Percentiles rank a stretch among this genome's conserved stretches.
phyloP scores from a whole-genome alignment of 2,329 filamentous ascomycete genomes.

The Paraconiothyrium sp. region DNA sequence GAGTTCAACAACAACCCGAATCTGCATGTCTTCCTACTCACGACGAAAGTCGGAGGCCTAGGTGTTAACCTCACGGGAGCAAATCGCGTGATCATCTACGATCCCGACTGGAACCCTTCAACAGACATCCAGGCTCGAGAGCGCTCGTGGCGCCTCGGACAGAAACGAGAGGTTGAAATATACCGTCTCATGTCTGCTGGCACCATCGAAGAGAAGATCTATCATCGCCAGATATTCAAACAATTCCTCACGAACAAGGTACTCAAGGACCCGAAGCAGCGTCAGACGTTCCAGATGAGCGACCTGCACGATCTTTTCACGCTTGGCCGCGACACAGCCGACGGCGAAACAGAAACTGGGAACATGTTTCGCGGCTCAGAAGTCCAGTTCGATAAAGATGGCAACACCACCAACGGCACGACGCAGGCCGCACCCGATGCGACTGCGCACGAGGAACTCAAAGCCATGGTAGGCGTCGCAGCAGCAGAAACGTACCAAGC shows the following conservation, averaged over 20 bases:
- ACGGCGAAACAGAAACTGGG: conserved; percentile 81
- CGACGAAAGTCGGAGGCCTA: conserved; percentile 92
- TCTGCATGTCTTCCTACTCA: conserved; percentile 89
- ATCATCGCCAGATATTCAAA: conserved; percentile 98
- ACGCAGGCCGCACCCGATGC: conserved; percentile 28
- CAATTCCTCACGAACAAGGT: conserved; percentile 98
- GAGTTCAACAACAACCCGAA: conserved; percentile 85
- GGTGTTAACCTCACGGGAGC: conserved; percentile 95
- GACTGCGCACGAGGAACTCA: conserved; percentile 40
- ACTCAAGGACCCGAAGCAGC: conserved; percentile 90
- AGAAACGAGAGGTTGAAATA: conserved; percentile 94
- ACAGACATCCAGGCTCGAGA: conserved; percentile 96
- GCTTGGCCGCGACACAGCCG: conserved; percentile 69
- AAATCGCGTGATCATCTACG: conserved; percentile 96
- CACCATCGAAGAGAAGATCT: conserved; percentile 99
- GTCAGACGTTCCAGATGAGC: conserved; percentile 87
- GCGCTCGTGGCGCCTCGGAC: conserved; percentile 92
- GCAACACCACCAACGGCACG: conserved; percentile 27
- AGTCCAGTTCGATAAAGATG: conserved; percentile 65
- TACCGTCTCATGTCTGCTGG: conserved; percentile 98
- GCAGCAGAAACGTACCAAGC: conserved; percentile 56
- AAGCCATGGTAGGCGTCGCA: conserved; percentile 53
- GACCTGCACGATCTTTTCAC: conserved; percentile 94
- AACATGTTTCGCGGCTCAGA: conserved; percentile 89
- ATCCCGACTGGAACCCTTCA: conserved; percentile 98